Percentiles rank a stretch among this genome's conserved stretches.
phyloP scores from a whole-genome alignment of 2,329 filamentous ascomycete species.

The Epichloe glyceriae region DNA sequence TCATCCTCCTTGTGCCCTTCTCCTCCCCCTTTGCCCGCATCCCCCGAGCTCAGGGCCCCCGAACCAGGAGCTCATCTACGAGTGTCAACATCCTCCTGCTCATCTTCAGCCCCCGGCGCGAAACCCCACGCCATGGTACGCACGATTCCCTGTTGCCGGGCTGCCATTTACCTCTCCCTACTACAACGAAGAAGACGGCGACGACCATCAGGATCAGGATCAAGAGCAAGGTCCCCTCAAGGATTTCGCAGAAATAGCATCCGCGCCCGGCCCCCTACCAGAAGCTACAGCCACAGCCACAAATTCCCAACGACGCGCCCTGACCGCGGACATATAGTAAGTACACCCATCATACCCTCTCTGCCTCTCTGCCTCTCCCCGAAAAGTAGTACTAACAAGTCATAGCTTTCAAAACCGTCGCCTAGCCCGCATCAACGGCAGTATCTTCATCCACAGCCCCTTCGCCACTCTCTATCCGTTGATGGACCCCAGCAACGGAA shows the following conservation, averaged over 20 bases:
- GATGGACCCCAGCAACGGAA: not conserved
- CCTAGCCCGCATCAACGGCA: not conserved
- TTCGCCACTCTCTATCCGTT: not conserved
- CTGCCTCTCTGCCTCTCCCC: not conserved
- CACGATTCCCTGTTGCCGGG: not conserved
- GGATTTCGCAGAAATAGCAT: no score
- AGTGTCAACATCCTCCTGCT: not conserved
- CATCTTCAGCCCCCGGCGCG: not conserved
- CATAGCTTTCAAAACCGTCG: not conserved
- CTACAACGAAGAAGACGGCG: no score
- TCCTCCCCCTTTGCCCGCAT: no score
- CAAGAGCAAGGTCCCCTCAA: no score
- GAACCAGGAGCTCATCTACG: not conserved
- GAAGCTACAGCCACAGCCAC: no score
- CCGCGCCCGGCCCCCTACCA: no score
- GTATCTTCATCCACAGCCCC: not conserved
- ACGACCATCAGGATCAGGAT: no score
- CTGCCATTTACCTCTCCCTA: not conserved
- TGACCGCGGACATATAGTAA: no score
- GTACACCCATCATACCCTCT: no score
- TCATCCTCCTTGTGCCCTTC: not conserved
- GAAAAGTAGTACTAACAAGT: not conserved
- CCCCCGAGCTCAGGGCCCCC: not conserved
- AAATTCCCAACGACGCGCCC: no score
- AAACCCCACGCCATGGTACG: not conserved